Percentiles rank a stretch among this genome's conserved stretches.
phyloP scores from a whole-genome alignment of 2,329 filamentous ascomycete species.

The Trichoderma sp. region DNA sequence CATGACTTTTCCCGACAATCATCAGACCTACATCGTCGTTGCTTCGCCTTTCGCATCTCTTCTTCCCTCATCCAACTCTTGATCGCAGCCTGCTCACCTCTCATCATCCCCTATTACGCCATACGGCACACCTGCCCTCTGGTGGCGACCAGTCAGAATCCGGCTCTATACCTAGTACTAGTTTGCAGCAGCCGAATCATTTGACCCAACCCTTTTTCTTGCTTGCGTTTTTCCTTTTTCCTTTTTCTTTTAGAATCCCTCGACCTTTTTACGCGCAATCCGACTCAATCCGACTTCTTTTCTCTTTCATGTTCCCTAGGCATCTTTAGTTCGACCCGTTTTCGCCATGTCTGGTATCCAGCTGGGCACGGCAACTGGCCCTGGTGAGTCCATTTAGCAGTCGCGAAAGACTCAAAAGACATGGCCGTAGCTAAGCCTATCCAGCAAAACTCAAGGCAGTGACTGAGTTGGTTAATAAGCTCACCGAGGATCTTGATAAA shows the following conservation, averaged over 20 bases:
- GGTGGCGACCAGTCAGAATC: slow-evolving; percentile 10
- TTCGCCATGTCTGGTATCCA: slow-evolving; percentile 25
- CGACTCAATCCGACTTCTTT: background rate
- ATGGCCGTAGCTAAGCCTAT: slow-evolving; percentile 20
- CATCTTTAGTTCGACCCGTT: background rate
- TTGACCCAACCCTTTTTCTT: background rate
- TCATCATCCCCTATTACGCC: background rate
- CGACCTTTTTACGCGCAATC: background rate
- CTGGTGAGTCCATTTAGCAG: slow-evolving; percentile 36
- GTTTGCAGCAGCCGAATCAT: background rate
- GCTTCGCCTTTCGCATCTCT: background rate
- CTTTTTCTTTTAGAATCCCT: background rate
- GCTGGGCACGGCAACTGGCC: slow-evolving; percentile 38
- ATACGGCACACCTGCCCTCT: background rate
- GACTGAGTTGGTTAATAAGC: slow-evolving; percentile 57
- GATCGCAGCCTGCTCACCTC: background rate
- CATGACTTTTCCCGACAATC: background rate
- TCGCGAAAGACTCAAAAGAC: background rate
- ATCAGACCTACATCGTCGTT: background rate
- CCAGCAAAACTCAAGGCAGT: slow-evolving; percentile 68
- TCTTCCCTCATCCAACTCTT: background rate
- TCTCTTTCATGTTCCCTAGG: background rate
- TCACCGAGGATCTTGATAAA: slow-evolving; percentile 61
- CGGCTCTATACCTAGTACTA: background rate
- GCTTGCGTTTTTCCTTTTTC: background rate